Percentiles rank a stretch among this genome's conserved stretches.
phyloP scores from a whole-genome alignment of 768 basidiomycete genomes.

The Lentinula sp. region DNA sequence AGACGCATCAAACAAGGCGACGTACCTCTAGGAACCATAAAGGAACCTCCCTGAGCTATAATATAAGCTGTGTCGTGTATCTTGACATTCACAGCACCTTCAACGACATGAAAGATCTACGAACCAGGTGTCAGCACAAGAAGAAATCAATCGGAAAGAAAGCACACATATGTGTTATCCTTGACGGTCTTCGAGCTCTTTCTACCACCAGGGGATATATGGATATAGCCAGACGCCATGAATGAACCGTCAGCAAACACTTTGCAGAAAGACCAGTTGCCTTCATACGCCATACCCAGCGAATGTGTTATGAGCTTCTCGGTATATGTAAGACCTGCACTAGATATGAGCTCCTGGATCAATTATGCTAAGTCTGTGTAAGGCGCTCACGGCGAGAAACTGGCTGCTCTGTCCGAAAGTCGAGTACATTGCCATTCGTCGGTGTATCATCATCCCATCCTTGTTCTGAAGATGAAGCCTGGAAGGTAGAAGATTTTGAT shows the following conservation, averaged over 20 bases:
- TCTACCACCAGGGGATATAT: slow-evolving; percentile 46
- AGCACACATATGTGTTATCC: slow-evolving; percentile 87
- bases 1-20: slow-evolving; percentile 3
- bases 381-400: slow-evolving; percentile 45
- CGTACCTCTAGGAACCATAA: slow-evolving; percentile 85
- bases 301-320: slow-evolving; percentile 41
- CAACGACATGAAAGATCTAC: slow-evolving; percentile 60
- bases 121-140: slow-evolving; percentile 13
- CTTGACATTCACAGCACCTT: slow-evolving; percentile 83
- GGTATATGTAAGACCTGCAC: slow-evolving; percentile 56
- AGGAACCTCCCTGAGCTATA: slow-evolving; percentile 78
- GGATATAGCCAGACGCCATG: slow-evolving; percentile 64
- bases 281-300: slow-evolving; percentile 38
- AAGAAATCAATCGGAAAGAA: neutral
- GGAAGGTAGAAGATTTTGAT: neutral
- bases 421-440: slow-evolving; percentile 47
- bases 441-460: slow-evolving; percentile 7
- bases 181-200: slow-evolving; percentile 70
- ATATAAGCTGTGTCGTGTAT: slow-evolving; percentile 77
- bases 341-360: slow-evolving; percentile 1
- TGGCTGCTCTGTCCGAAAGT: slow-evolving; percentile 47
- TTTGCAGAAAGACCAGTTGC: slow-evolving; percentile 62
- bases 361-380: neutral
- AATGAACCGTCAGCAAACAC: slow-evolving; percentile 70
- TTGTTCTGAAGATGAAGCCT: neutral